phyloP scores from a whole-genome alignment of 2,329 filamentous ascomycete species.

The Aspergillus neotritici region DNA sequence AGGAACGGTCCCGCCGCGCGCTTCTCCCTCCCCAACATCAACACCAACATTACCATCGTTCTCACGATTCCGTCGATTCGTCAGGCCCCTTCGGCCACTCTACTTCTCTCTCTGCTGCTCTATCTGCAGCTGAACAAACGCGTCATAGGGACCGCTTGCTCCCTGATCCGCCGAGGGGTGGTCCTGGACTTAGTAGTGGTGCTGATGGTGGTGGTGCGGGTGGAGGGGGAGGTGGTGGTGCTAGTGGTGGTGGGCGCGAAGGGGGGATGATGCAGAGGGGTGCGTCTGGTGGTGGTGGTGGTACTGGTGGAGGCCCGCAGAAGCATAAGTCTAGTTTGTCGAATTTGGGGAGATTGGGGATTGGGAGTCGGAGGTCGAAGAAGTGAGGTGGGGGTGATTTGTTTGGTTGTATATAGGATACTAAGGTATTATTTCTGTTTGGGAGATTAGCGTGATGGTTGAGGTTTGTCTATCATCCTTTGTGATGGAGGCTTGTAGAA shows the following conservation, averaged over 20 bases:
- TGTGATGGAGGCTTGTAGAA: too few species aligned
- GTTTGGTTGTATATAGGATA: background rate
- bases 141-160: constrained; percentile 29
- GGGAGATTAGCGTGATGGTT: too few species aligned
- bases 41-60: too few species aligned
- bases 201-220: constrained; percentile 34
- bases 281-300: constrained; percentile 34
- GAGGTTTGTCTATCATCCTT: too few species aligned
- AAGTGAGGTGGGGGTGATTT: too few species aligned
- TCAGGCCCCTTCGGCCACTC: constrained; percentile 49
- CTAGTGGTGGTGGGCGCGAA: constrained; percentile 30
- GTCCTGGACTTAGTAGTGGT: constrained; percentile 30
- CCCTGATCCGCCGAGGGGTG: constrained; percentile 30
- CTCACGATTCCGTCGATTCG: constrained; percentile 38
- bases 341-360: constrained; percentile 66
- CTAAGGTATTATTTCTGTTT: background rate
- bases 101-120: constrained; percentile 28
- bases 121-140: constrained; percentile 25
- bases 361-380: constrained; percentile 56
- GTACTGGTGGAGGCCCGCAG: constrained; percentile 35
- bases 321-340: constrained; percentile 61
- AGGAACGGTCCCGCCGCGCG: constrained; percentile 73
- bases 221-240: constrained; percentile 32
- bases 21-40: constrained; percentile 49
- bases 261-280: constrained; percentile 9